Base-by-base conservation (phyloP, 2,329 filamentous ascomycete genomes). In the Paracoccidioides lutzii region DNA sequence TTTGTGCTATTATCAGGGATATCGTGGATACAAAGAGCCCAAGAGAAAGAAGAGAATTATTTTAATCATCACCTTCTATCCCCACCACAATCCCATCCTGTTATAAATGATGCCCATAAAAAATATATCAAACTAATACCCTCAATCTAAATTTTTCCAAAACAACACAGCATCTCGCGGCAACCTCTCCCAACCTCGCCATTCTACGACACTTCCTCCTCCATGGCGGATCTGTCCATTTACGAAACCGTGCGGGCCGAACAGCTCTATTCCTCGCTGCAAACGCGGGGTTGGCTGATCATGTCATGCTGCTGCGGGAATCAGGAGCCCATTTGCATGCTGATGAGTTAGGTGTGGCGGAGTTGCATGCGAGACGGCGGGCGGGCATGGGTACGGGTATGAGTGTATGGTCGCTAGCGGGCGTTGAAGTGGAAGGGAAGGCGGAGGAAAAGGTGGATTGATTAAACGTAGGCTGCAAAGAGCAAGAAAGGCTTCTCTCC, bases 241-340 rank as follows among this genome's bases (percentile, higher is more conserved):
- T 81, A 33, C 78, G 80, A 54, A 82, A 82, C 65, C 75, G 77
- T 58, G 73, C 73, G 55, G 79, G 78, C 30, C 75, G 78, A 60
- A 82, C 80, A 52, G 79, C 80, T 57, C 71, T 83, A 52, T 82
- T 80, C 66, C 69, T 82, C 53, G 80, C 80, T 3, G 80, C 80
- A 51, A 78, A 78, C 60, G 77, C 78, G 35, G 79, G 79, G 50
- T 67, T 80, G 55, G 66, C 69, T 52, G 75, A 79, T 51, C 78
- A 82, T 61, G 79, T 81, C 57, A 63, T 70, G 59, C 70, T 80
- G 48, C 70, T 83, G 50, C 73, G 75, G 48, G 74, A 77, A 64
- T 78, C 78, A 12, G 80, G 80, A 15, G 80, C 79, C 30, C 80
- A 83, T 72, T 68, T 82, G 61, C 79, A 82, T 63, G 73, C 76